Percentiles rank a stretch among this genome's conserved stretches.
Evolutionary conservation across 2,329 filamentous ascomycete species (phyloP).

Genomic region (Phyllosticta capitalensis): DNA sequence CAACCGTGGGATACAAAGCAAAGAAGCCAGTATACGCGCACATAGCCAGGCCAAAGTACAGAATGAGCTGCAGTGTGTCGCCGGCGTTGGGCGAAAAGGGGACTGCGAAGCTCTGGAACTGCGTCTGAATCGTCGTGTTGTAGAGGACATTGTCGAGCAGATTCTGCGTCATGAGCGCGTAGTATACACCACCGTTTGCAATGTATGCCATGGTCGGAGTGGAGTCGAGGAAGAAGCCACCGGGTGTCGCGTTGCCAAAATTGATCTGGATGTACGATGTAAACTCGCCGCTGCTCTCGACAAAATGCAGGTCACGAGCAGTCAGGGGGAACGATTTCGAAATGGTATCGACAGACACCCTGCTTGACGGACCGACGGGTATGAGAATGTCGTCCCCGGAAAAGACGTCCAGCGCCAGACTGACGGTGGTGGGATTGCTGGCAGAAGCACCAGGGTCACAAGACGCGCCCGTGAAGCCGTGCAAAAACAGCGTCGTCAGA

Average conservation of each 20-base stretch:
- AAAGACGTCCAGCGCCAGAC: conserved; percentile 13
- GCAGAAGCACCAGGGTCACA: conserved; percentile 32
- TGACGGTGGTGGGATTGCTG: conserved; percentile 21
- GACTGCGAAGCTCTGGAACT: conserved; percentile 65
- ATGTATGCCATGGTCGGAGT: conserved; percentile 62
- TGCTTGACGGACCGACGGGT: conserved; percentile 30
- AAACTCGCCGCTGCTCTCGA: conserved; percentile 60
- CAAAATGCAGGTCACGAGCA: conserved; percentile 35
- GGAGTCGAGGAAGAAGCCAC: conserved; percentile 66
- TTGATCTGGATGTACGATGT: conserved; percentile 52
- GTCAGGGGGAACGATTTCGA: conserved; percentile 19
- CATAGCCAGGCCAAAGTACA: conserved; percentile 74
- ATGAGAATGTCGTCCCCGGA: conserved; percentile 18
- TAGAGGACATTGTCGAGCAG: conserved; percentile 71
- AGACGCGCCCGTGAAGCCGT: conserved; percentile 42
- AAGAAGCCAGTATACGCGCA: conserved; percentile 78
- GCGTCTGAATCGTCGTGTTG: conserved; percentile 59
- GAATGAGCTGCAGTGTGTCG: conserved; percentile 65
- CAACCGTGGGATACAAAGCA: conserved; percentile 77
- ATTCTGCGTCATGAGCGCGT: conserved; percentile 74
- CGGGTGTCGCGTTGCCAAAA: conserved; percentile 61
- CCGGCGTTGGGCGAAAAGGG: conserved; percentile 62
- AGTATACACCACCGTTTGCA: conserved; percentile 53
- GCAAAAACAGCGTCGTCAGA: conserved; percentile 67
- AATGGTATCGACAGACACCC: conserved; percentile 23